Conservation (phyloP, 225 moss, liverwort and hornwort genomes). For the Neckera pumila region DNA sequence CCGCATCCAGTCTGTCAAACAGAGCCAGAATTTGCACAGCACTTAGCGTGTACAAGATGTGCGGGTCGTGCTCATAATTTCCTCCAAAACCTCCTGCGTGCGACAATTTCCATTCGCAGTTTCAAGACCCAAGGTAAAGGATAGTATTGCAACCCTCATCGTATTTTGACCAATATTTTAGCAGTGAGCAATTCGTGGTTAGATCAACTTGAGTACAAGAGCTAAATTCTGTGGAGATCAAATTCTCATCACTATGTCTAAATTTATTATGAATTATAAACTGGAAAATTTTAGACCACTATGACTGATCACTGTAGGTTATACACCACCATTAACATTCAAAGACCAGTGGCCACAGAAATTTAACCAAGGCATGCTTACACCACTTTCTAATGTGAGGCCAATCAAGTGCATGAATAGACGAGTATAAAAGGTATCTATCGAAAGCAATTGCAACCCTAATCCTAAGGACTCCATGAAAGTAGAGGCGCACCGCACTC, state of each 20-base stretch:
- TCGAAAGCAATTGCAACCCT: neutral
- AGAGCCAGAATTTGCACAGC: constrained; percentile 64
- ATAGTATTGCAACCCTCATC: neutral
- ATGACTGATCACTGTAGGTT: neutral
- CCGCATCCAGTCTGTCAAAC: constrained; percentile 35
- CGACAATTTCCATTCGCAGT: neutral
- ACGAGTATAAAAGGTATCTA: neutral
- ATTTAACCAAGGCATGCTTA: neutral
- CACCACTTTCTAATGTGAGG: neutral
- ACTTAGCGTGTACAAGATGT: constrained; percentile 68
- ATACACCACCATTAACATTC: neutral
- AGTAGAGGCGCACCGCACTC: constrained; percentile 42
- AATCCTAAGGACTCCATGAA: neutral
- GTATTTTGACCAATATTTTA: neutral
- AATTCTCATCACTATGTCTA: neutral
- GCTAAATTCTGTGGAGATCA: neutral
- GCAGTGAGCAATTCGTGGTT: neutral
- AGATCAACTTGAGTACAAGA: neutral
- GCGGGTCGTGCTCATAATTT: constrained; percentile 76
- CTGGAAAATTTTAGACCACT: neutral
- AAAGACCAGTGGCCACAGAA: neutral
- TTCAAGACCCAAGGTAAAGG: neutral
- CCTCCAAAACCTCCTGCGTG: constrained; percentile 72
- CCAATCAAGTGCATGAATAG: neutral
- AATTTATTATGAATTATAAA: neutral